Percentiles rank a stretch among this genome's conserved stretches.
Conservation (phyloP, 2,329 filamentous ascomycete species). For the Blastomyces gilchristii region DNA sequence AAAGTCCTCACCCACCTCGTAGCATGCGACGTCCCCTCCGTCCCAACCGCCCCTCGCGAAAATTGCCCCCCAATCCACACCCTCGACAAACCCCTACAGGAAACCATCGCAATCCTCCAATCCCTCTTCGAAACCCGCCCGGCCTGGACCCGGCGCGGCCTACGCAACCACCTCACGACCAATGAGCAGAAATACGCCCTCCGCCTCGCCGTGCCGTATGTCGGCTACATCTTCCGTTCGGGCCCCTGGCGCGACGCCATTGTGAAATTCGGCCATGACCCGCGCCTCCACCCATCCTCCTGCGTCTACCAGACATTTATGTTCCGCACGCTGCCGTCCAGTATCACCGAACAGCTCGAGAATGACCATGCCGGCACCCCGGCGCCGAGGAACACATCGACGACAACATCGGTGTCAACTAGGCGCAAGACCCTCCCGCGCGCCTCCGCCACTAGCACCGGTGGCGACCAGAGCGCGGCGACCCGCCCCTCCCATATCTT, state of each 20-base stretch:
- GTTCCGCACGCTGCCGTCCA: slow-evolving; percentile 54
- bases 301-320: slow-evolving; percentile 81
- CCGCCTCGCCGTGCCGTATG: slow-evolving; percentile 68
- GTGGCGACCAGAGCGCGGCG: not conserved
- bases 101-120: slow-evolving; percentile 54
- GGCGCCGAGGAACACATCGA: slow-evolving; percentile 2
- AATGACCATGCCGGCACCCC: not conserved
- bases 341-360: slow-evolving; percentile 22
- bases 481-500: slow-evolving; percentile 54
- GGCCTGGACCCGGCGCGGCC: slow-evolving; percentile 74
- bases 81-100: slow-evolving; percentile 49
- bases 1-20: slow-evolving; percentile 51
- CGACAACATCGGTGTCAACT: slow-evolving; percentile 16
- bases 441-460: slow-evolving; percentile 9
- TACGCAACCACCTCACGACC: slow-evolving; percentile 58
- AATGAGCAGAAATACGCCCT: slow-evolving; percentile 46
- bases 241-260: slow-evolving; percentile 88
- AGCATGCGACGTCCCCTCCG: slow-evolving; percentile 50
- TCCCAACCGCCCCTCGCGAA: slow-evolving; percentile 52
- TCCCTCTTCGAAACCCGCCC: slow-evolving; percentile 62
- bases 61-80: slow-evolving; percentile 42
- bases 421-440: slow-evolving; percentile 22
- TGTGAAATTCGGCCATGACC: slow-evolving; percentile 76
- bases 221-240: slow-evolving; percentile 84
- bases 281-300: slow-evolving; percentile 63